Conservation (phyloP, 345 rosid genomes). For the Pistacia vera region DNA sequence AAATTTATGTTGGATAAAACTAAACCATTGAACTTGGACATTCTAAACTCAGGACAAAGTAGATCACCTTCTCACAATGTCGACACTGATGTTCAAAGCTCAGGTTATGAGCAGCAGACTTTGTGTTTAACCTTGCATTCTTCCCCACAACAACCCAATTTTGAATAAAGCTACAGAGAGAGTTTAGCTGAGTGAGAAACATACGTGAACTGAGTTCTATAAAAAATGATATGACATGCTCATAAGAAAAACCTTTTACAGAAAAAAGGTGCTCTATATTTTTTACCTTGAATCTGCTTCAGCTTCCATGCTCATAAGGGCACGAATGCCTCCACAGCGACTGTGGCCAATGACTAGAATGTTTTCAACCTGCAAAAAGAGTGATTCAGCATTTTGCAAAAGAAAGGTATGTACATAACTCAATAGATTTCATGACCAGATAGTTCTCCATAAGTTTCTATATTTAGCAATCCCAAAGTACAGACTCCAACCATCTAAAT, state of each 20-base stretch:
- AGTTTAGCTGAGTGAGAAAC: neutral
- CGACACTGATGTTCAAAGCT: constrained; percentile 82
- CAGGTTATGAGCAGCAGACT: constrained; percentile 61
- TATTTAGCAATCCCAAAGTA: neutral
- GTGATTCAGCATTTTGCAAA: neutral
- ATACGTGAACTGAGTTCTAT: neutral
- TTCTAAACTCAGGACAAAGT: neutral
- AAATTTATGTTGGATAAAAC: constrained; percentile 12
- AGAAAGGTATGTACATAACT: neutral
- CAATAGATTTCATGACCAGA: neutral
- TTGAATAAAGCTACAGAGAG: constrained; percentile 72
- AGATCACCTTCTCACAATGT: constrained; percentile 91
- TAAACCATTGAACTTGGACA: neutral
- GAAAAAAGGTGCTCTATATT: neutral
- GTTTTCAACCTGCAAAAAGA: constrained; percentile 75
- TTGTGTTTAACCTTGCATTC: constrained; percentile 71
- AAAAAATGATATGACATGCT: neutral
- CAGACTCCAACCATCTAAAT: constrained; percentile 1
- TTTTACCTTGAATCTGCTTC: constrained; percentile 72
- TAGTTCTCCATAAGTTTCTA: neutral
- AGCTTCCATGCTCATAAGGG: constrained; percentile 87
- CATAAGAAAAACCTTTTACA: neutral
- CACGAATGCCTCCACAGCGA: constrained; percentile 94
- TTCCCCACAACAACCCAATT: constrained; percentile 86
- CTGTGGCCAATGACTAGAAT: constrained; percentile 92